Base-by-base conservation (phyloP, 768 basidiomycete species). In the Russula sp. region DNA sequence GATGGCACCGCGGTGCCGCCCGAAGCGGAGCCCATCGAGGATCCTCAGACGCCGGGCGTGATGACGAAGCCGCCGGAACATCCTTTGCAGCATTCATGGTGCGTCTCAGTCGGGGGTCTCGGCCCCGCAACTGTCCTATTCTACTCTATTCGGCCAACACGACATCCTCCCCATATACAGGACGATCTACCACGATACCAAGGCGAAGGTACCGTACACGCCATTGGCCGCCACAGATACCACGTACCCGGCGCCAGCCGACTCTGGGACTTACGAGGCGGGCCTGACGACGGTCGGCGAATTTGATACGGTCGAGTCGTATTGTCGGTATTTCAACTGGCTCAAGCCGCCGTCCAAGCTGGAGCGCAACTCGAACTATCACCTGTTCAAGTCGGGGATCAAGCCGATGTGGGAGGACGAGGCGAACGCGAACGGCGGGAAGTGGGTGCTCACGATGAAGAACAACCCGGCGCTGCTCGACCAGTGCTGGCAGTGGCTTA, bases 401-500 rank as follows among this genome's bases (percentile, higher is more conserved):
- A 92, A 93, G 71, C 92, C 92, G 14, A 96, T 97, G 94, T 97
- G 94, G 94, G 94, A 96, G 76, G 94, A 96, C 73, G 83, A 84
- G 35, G 90, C 92, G 58, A 97, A 97, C 70, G 89, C 90, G 31
- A 82, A 87, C 57, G 94, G 94, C 20, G 94, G 94, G 40, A 95
- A 94, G 76, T 97, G 94, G 94, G 92, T 94, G 20, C 74, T 98
- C 61, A 92, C 92, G 70, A 92, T 96, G 87, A 88, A 89, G 78
- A 87, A 88, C 69, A 89, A 87, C 67, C 85, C 91, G 3, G 74
- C 75, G 52, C 73, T 94, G 68, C 77, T 96, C 55, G 94, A 97
- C 77, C 80, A 89, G 42, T 91, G 88, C 73, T 97, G 94, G 94
- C 81, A 80, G 52, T 94, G 91, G 85, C 78, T 96, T 20, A 86